A percentile compares a stretch with the other conserved stretches of the same genome.
Evolutionary conservation across 352 stramenopile species (phyloP).

Genomic region (Phytophthora podocarpi): DNA sequence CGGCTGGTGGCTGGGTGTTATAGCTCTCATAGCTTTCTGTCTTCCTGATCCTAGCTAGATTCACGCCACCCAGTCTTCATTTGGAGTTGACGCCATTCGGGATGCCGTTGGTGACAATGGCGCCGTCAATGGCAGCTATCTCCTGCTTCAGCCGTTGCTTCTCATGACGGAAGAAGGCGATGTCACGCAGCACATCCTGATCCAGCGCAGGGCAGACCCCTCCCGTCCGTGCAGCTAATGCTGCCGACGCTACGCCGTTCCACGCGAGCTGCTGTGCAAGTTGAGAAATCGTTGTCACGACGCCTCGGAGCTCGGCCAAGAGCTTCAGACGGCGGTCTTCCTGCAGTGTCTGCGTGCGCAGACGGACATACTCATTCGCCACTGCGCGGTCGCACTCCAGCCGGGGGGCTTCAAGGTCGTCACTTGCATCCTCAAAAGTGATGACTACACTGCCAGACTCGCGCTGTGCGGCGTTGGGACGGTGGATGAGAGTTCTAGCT

Average conservation of each 20-base stretch:
- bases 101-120: background rate
- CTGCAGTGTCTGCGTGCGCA: slow-evolving; percentile 32
- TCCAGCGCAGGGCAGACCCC: slow-evolving; percentile 19
- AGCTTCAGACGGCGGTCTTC: slow-evolving; percentile 47
- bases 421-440: slow-evolving; percentile 23
- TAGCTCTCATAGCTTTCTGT: slow-evolving; percentile 1
- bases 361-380: slow-evolving; percentile 35
- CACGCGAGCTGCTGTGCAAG: slow-evolving; percentile 42
- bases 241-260: slow-evolving; percentile 39
- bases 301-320: slow-evolving; percentile 38
- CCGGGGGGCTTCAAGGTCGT: slow-evolving; percentile 7
- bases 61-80: slow-evolving; percentile 3
- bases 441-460: slow-evolving; percentile 14
- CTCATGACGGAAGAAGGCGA: slow-evolving; percentile 51
- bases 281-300: slow-evolving; percentile 47
- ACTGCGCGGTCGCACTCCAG: slow-evolving; percentile 31
- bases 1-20: background rate
- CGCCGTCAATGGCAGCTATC: slow-evolving; percentile 28
- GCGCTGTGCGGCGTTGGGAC: background rate
- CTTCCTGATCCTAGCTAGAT: background rate
- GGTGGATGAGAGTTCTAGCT: background rate
- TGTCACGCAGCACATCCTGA: slow-evolving; percentile 44
- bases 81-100: background rate
- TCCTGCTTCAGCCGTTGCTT: slow-evolving; percentile 44
- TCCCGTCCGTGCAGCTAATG: slow-evolving; percentile 28